A percentile compares a stretch with the other conserved stretches of the same genome.
These are phyloP conservation scores for Pulveroboletus sp. DNA, from an alignment of 1,284 basidiomycete genomes.

Conservation along the genomic window DNA sequence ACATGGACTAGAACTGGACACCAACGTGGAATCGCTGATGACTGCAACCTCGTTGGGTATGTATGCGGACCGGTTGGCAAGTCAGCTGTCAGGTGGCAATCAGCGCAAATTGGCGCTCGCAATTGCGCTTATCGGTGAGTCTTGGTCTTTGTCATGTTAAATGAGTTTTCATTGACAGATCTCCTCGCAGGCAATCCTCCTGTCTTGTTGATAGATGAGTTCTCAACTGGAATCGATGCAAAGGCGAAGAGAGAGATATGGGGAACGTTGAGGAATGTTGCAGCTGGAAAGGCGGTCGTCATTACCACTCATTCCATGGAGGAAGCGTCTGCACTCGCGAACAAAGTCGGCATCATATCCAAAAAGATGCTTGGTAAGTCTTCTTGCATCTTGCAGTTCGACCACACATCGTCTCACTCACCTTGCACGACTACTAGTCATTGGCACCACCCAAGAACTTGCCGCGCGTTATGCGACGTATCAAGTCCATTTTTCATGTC, in stretches of 20 bases:
- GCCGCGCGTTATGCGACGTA: constrained; percentile 70
- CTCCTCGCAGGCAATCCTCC: constrained; percentile 61
- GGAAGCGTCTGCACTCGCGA: constrained; percentile 76
- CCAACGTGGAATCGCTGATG: constrained; percentile 62
- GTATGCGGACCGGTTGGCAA: constrained; percentile 72
- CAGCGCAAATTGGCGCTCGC: constrained; percentile 78
- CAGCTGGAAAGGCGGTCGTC: constrained; percentile 64
- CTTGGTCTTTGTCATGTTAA: background rate
- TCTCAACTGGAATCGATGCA: constrained; percentile 81
- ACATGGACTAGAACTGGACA: constrained; percentile 47
- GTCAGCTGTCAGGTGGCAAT: constrained; percentile 76
- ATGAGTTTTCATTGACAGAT: background rate
- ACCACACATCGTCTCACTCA: background rate
- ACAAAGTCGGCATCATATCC: constrained; percentile 72
- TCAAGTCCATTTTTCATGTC: constrained; percentile 76
- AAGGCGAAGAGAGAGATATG: constrained; percentile 85
- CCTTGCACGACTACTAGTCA: constrained; percentile 38
- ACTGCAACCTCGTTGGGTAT: constrained; percentile 56
- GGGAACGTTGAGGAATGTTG: constrained; percentile 66
- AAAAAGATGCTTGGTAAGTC: constrained; percentile 63
- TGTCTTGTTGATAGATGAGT: constrained; percentile 81
- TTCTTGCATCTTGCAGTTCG: background rate
- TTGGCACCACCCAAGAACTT: constrained; percentile 68
- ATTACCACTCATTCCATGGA: constrained; percentile 81
- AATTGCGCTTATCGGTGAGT: constrained; percentile 73